Evolutionary conservation across 2,329 filamentous ascomycete species (phyloP).

Genomic region (Blastomyces gilchristii): DNA sequence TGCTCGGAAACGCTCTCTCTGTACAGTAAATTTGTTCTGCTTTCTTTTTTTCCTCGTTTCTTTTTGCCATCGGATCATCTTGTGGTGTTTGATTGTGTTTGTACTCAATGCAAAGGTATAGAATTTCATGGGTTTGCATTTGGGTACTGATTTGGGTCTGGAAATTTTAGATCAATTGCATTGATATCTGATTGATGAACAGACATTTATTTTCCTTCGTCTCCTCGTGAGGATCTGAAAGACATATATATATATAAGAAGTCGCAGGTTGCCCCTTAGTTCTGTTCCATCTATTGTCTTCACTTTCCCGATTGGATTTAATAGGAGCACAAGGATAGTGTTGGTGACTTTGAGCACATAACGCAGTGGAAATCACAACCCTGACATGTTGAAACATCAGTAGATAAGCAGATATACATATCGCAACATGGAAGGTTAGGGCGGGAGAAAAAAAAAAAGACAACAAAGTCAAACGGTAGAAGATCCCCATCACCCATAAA

Average conservation of each 20-base stretch:
- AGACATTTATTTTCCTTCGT: background rate
- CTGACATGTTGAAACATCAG: conserved; percentile 5
- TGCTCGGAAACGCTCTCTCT: background rate
- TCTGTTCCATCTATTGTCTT: background rate
- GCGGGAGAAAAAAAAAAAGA: too few relatives aligned
- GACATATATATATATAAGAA: background rate
- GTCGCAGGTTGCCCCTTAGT: background rate
- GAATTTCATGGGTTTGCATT: background rate
- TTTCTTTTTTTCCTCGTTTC: background rate
- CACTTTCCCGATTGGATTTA: background rate
- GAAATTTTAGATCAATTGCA: background rate
- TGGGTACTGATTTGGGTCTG: background rate
- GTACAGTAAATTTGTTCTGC: background rate
- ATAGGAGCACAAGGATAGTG: background rate
- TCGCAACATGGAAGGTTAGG: background rate
- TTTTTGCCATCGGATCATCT: background rate
- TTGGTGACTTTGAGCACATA: background rate
- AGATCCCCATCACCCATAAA: background rate
- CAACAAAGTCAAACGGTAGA: background rate
- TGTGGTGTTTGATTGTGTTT: background rate
- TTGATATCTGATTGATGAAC: background rate
- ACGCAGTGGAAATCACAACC: background rate
- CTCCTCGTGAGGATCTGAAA: background rate
- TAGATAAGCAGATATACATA: conserved; percentile 1
- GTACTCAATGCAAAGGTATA: background rate